A percentile compares a stretch with the other conserved stretches of the same genome.
These are phyloP conservation scores for Globisporangium cederbergense DNA, from an alignment of 352 stramenopile genomes.

Conservation along the genomic window DNA sequence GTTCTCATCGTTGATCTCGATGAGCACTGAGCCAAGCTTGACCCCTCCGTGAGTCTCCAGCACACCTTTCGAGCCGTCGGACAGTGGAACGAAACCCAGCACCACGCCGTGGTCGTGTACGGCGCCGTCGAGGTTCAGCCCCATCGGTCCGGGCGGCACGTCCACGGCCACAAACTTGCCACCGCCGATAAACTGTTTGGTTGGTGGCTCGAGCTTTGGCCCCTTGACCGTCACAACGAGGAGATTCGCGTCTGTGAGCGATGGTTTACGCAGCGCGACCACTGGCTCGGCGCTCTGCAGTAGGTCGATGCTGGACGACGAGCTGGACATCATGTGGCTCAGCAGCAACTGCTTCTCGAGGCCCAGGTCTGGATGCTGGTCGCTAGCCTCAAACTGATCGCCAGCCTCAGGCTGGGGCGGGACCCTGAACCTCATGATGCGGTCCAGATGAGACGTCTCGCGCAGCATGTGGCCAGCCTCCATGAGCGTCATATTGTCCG, in stretches of 20 bases:
- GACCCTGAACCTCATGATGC: conserved; percentile 43
- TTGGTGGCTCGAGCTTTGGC: not conserved
- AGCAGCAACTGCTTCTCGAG: conserved; percentile 12
- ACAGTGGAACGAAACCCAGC: conserved; percentile 54
- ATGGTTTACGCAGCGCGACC: conserved; percentile 10
- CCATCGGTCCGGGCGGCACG: conserved; percentile 56
- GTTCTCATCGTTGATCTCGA: conserved; percentile 68
- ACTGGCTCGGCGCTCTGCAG: not conserved
- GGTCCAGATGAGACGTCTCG: conserved; percentile 37
- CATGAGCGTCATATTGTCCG: conserved; percentile 30
- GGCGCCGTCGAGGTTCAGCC: conserved; percentile 60
- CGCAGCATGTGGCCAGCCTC: conserved; percentile 48
- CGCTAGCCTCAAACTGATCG: not conserved
- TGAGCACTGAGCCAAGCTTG: conserved; percentile 44
- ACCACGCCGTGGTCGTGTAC: conserved; percentile 50
- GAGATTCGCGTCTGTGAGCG: conserved; percentile 10
- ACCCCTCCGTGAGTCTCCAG: conserved; percentile 60
- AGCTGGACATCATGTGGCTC: not conserved
- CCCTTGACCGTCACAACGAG: conserved; percentile 16
- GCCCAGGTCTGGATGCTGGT: not conserved
- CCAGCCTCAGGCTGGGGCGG: conserved; percentile 11
- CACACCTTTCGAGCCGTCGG: conserved; percentile 45
- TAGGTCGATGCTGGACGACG: conserved; percentile 9
- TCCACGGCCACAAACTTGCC: conserved; percentile 27
- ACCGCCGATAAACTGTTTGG: not conserved